A percentile compares a stretch with the other conserved stretches of the same genome.
Evolutionary conservation across 164 flowering plant genomes (phyloP).

Genomic region (Magnolia kwangsiensis): DNA sequence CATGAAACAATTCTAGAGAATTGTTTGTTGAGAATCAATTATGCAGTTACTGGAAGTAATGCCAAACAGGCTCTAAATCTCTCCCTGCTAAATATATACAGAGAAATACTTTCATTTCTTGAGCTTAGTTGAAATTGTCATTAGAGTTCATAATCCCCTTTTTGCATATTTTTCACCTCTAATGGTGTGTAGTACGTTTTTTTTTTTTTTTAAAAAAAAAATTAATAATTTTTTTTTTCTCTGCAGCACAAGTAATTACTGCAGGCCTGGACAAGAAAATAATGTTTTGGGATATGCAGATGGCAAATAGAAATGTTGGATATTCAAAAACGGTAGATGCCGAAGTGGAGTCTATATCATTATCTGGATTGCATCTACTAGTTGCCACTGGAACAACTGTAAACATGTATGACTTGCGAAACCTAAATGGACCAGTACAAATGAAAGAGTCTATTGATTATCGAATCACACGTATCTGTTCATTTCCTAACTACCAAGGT

Average conservation of each 20-base stretch:
- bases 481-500: slow-evolving; percentile 64
- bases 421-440: slow-evolving; percentile 37
- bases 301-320: slow-evolving; percentile 14
- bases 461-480: slow-evolving; percentile 50
- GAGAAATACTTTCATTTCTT: not conserved
- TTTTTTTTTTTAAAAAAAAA: too few relatives aligned
- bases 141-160: not conserved
- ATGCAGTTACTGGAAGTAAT: too few relatives aligned
- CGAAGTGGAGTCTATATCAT: slow-evolving; percentile 67
- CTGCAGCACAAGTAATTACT: slow-evolving; percentile 55
- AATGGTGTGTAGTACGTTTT: not conserved
- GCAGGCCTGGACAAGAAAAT: slow-evolving; percentile 71
- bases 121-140: not conserved
- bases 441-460: slow-evolving; percentile 33
- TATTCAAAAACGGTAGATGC: slow-evolving; percentile 23
- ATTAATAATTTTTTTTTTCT: slow-evolving; percentile 1
- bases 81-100: not conserved
- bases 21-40: too few relatives aligned
- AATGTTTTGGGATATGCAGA: slow-evolving; percentile 63
- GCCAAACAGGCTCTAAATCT: too few relatives aligned
- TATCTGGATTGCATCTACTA: slow-evolving; percentile 44
- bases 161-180: not conserved
- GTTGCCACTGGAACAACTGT: slow-evolving; percentile 58
- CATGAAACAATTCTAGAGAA: too few relatives aligned
- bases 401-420: slow-evolving; percentile 65